phyloP scores from a whole-genome alignment of 129 eudicot species.

The Saposhnikovia divaricata region DNA sequence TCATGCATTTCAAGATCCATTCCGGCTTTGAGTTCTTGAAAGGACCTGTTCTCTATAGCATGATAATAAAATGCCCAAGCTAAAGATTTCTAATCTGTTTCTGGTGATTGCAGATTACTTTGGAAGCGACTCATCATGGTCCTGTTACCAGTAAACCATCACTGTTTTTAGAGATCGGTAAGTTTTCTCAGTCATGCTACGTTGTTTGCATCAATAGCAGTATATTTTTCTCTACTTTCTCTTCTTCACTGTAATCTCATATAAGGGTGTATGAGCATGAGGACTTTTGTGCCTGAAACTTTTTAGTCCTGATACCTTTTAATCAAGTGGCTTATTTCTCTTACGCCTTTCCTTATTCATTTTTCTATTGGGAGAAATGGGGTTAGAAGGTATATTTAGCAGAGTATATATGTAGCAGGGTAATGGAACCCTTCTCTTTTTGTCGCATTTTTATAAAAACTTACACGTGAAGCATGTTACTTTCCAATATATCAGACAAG shows the following conservation, averaged over 20 bases:
- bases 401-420: neutral
- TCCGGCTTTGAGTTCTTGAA: neutral
- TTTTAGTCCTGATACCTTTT: neutral
- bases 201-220: neutral
- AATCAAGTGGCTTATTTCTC: neutral
- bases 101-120: constrained; percentile 54
- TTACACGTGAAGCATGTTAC: neutral
- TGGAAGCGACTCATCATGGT: constrained; percentile 99
- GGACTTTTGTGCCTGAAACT: neutral
- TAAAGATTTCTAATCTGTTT: constrained; percentile 5
- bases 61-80: constrained; percentile 4
- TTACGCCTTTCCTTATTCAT: neutral
- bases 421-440: neutral
- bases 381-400: neutral
- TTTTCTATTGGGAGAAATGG: neutral
- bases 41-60: neutral
- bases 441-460: neutral
- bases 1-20: neutral
- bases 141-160: constrained; percentile 83
- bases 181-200: constrained; percentile 16
- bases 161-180: constrained; percentile 94
- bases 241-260: neutral
- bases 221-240: neutral
- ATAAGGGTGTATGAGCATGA: neutral
- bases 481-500: neutral